phyloP scores from a whole-genome alignment of 352 stramenopile genomes.

The Elongisporangium anandrum region DNA sequence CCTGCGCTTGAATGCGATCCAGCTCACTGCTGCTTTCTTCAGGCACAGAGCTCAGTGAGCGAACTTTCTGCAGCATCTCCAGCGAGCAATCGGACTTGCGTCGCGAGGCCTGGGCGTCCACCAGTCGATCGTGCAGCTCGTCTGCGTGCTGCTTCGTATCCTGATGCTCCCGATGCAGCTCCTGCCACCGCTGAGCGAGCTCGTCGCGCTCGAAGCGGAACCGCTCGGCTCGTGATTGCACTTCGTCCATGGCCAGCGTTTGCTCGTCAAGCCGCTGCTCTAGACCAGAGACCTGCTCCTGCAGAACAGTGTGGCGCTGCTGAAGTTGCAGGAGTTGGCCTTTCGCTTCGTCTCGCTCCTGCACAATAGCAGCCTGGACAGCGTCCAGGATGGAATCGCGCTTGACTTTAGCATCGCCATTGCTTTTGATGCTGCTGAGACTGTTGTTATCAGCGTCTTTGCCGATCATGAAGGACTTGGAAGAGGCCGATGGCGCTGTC shows the following conservation, averaged over 20 bases:
- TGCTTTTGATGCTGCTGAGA: background rate
- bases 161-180: conserved; percentile 45
- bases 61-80: background rate
- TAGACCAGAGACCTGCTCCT: conserved; percentile 18
- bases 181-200: conserved; percentile 27
- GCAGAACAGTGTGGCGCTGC: conserved; percentile 15
- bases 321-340: conserved; percentile 18
- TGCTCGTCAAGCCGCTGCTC: conserved; percentile 22
- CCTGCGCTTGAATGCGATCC: conserved; percentile 2
- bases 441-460: background rate
- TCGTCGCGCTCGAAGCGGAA: conserved; percentile 44
- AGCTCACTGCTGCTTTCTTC: conserved; percentile 5
- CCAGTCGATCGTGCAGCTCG: conserved; percentile 49
- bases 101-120: conserved; percentile 31
- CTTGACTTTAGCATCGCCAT: background rate
- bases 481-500: background rate
- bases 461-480: background rate
- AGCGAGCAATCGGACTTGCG: background rate
- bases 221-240: conserved; percentile 16
- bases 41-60: background rate
- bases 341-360: conserved; percentile 11
- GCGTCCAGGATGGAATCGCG: background rate
- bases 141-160: conserved; percentile 46
- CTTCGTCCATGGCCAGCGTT: conserved; percentile 10
- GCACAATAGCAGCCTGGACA: conserved; percentile 1